Evolutionary conservation across 1,284 basidiomycete genomes (phyloP).

Genomic region (Fomitopsis schrenkii): DNA sequence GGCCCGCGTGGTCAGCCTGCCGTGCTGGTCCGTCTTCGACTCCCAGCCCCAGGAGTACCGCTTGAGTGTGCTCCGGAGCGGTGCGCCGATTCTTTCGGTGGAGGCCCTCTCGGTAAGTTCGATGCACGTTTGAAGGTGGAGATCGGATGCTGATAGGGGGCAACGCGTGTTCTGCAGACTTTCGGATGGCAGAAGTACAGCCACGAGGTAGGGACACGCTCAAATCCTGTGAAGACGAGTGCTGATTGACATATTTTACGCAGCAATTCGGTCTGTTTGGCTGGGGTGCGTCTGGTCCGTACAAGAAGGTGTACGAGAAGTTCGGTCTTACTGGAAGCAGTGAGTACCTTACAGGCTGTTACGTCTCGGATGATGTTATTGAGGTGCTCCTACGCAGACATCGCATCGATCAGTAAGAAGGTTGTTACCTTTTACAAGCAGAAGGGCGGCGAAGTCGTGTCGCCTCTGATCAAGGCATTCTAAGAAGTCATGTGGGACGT

Average conservation of each 20-base stretch:
- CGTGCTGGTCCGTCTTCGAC: slow-evolving; percentile 90
- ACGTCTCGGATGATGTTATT: slow-evolving; percentile 1
- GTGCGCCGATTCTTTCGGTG: slow-evolving; percentile 86
- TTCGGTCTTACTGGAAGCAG: slow-evolving; percentile 82
- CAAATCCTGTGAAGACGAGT: background rate
- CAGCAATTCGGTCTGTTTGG: slow-evolving; percentile 74
- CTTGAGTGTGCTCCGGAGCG: slow-evolving; percentile 82
- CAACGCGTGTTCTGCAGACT: slow-evolving; percentile 38
- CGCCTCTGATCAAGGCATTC: slow-evolving; percentile 78
- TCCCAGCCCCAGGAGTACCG: slow-evolving; percentile 79
- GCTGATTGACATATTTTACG: slow-evolving; percentile 8
- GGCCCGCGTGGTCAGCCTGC: slow-evolving; percentile 83
- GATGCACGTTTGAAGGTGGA: background rate
- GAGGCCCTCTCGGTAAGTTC: slow-evolving; percentile 72
- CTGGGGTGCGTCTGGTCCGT: slow-evolving; percentile 91
- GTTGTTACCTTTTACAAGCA: slow-evolving; percentile 86
- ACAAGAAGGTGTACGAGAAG: slow-evolving; percentile 85
- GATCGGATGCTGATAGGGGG: background rate
- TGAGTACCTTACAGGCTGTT: slow-evolving; percentile 31
- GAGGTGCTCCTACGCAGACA: slow-evolving; percentile 41
- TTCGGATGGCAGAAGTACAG: slow-evolving; percentile 85
- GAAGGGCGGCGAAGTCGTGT: slow-evolving; percentile 69
- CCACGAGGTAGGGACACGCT: slow-evolving; percentile 55
- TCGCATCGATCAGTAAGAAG: slow-evolving; percentile 81
- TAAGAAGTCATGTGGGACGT: slow-evolving; percentile 14